Evolutionary conservation across 2,329 filamentous ascomycete species (phyloP), one percentile per base, ranked within the genome.

Genomic region (Fusarium austroafricanum): DNA sequence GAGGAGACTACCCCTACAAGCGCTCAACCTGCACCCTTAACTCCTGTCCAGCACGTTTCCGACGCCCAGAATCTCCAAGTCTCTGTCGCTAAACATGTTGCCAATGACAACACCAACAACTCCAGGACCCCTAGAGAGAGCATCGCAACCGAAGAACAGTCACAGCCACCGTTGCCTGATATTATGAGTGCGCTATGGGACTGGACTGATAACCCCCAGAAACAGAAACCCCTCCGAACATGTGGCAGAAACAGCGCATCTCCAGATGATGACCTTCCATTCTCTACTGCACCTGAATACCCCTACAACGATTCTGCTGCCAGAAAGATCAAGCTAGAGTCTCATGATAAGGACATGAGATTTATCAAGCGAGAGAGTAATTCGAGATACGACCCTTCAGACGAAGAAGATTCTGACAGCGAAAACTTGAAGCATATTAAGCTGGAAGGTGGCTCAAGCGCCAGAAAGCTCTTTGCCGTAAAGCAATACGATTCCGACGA

Each of bases 241-340:
- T 28, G 50, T 3, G 50, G 20, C 20, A 45, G 21, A 21, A 21
- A 39, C 26, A 33, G 11, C 2, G 10, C 11, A 7, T 37, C 59
- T 21, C 18, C 23, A 2, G 23, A 31, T 31, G 44, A 62, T 3
- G 35, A 68, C 4, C 20, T 46, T 7, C 40, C 37, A 10, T 57
- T 56, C 28, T 57, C 52, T 11, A 61, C 54, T 8, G 45, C 51
- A n/a, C 56, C 53, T 20, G 54, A 68, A 23, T 35, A 39, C 1
- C 44, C 43, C 10, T 18, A 39, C 11, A 21, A 65, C 11, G 37
- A 53, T 21, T 18, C 26, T 18, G n/a, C n/a, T 4, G 11, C 37
- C 4, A 54, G 23, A 20, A 35, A 38, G 9, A 20, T 54, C 46
- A 64, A 70, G 46, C 14, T 53, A 15, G 55, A 71, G 20, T 33